Evolutionary conservation across 2,329 filamentous ascomycete species (phyloP), one percentile per base, ranked within the genome.

Genomic region (Orbilia blumenaviensis): DNA sequence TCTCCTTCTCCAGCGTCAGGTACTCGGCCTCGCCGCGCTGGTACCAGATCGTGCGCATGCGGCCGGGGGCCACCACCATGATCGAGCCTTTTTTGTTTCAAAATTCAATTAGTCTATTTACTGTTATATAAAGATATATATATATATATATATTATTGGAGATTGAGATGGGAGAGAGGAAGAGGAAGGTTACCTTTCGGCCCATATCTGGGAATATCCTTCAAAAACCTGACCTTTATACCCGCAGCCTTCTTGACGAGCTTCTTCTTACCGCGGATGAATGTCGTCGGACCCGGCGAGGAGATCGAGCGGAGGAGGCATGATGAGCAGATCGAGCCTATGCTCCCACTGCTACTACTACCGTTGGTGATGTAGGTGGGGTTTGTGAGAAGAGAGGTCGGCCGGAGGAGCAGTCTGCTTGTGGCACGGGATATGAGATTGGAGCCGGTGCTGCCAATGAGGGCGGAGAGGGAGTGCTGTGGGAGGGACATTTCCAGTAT

Each of bases 201-300:
- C 48, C 87, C 87, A 81, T 85, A 88, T n/a, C 83, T 83, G 62
- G 84, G 83, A 41, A 88, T 82, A 80, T 88, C 85, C 80, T 86
- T 83, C 38, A 86, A 81, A 67, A 89, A 82, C 79, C 85, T 84
- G 29, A 87, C 86, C 29, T 85, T 84, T 41, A 88, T 83, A 62
- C 81, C 82, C 21, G 81, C 82, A 16, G 81, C 67, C 78, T 84
- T 85, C 21, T 83, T 83, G 46, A 83, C 80, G 80, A 84, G 85
- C 67, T 85, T 85, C 52, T 56, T 56, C 79, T 85, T 84, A 69
- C 81, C 83, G 66, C 85, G 83, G 62, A 83, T 80, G 79, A 86
- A 82, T 16, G 48, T 38, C 8, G 52, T 60, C 14, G 48, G 79
- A 44, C 32, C 76, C 78, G 76, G 42, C 78, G 68, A 16, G 68